Conservation (phyloP, 768 basidiomycete genomes). For the Collybia sp. region DNA sequence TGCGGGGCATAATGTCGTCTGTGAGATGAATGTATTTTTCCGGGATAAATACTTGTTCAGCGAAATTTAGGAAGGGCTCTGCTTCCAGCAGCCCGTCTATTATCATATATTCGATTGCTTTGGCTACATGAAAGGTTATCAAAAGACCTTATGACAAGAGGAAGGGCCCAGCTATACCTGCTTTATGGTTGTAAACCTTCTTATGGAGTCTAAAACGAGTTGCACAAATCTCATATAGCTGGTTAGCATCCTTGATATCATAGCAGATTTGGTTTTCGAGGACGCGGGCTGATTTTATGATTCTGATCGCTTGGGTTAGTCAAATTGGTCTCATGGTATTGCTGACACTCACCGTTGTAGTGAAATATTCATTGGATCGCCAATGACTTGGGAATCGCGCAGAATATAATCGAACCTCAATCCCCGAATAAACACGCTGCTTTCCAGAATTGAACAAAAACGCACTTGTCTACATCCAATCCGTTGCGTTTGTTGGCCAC, state of each 20-base stretch:
- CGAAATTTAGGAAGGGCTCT: constrained; percentile 59
- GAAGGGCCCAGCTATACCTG: constrained; percentile 34
- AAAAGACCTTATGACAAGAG: background rate
- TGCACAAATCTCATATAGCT: constrained; percentile 69
- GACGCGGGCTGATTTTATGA: constrained; percentile 73
- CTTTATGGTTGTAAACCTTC: constrained; percentile 78
- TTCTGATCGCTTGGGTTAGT: constrained; percentile 29
- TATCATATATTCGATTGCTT: constrained; percentile 82
- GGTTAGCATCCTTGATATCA: constrained; percentile 76
- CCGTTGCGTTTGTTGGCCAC: constrained; percentile 81
- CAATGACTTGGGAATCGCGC: constrained; percentile 69
- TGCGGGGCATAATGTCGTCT: constrained; percentile 58
- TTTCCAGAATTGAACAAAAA: background rate
- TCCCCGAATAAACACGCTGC: no score
- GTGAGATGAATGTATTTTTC: constrained; percentile 60
- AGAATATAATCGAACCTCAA: constrained; percentile 78
- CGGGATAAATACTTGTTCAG: constrained; percentile 50
- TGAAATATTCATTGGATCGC: constrained; percentile 52
- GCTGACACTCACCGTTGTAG: constrained; percentile 33
- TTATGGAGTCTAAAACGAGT: constrained; percentile 81
- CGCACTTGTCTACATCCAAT: constrained; percentile 82
- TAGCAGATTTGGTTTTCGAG: constrained; percentile 75
- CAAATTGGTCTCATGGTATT: background rate
- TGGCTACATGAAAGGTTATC: constrained; percentile 39
- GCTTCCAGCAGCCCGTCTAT: constrained; percentile 69